Base-by-base conservation (phyloP, 495 filamentous ascomycete species). In the Aspergillus wentii region DNA sequence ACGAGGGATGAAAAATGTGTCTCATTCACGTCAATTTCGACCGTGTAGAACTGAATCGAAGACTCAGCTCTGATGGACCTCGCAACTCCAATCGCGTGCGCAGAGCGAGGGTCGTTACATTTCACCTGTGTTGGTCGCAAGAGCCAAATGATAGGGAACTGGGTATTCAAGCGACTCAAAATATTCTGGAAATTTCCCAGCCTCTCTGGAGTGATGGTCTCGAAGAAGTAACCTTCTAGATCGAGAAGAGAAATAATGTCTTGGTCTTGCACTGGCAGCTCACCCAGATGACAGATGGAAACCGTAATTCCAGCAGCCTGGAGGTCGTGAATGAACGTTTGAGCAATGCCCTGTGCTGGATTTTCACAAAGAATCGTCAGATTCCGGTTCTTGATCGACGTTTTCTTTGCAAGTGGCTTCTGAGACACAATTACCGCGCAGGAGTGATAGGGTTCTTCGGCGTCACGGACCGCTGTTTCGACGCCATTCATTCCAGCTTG, bases 21-120 rank as follows among this genome's bases (percentile, higher is more conserved):
- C 10, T 38, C 31, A 9, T 61, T 16, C 11, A 37, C 10, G 5
- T 70, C 63, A 4, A 70, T 33, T 42, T 76, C 71, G 3, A 62
- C 50, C 0, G 66, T 73, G 10, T 62, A 56, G 34, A 75, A 62
- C 11, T 66, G 49, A 0, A 70, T 31, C 1, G 46, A 16, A 21
- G 64, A 35, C 46, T 75, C 71, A 1, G 50, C 47, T 6, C 72
- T 59, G 2, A 72, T 42, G 0, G 64, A 59, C 14, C 72, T 44
- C 4, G 70, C 66, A 1, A 64, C 14, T 1, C 71, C 71, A 2
- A 68, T 31, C 3, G 64, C 51, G 15, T 55, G 55, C 0, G 33
- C 49, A 38, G 52, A 68, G 6, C 53, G 20, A 0, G 73, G 70
- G 29, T 75, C 59, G 1, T 31, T 22, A 21, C 68, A 67, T 1